Conservation (phyloP, 495 filamentous ascomycete genomes). For the Rhypophila decipiens region DNA sequence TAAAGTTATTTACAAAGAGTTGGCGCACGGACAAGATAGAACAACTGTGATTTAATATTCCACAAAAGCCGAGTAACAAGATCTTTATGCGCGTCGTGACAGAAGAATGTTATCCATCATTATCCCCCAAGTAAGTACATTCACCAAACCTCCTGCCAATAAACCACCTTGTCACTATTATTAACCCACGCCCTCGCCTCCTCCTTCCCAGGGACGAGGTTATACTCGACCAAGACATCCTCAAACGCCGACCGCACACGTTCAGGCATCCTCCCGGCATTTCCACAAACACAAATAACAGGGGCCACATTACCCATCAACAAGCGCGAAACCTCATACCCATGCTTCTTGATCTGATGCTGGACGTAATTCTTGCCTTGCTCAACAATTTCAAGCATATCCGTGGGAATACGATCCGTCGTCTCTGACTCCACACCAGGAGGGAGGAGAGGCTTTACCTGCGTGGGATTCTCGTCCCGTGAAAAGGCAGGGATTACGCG, state of each 20-base stretch:
- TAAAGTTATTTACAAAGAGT: too few relatives aligned
- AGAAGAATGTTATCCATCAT: too few relatives aligned
- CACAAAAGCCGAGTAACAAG: too few relatives aligned
- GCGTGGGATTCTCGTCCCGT: slow-evolving; percentile 40
- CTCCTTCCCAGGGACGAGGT: slow-evolving; percentile 16
- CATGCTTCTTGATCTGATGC: slow-evolving; percentile 63
- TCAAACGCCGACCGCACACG: slow-evolving; percentile 78
- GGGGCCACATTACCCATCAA: slow-evolving; percentile 28
- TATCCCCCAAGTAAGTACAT: too few relatives aligned
- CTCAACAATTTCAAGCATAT: too few relatives aligned
- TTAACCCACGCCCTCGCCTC: slow-evolving; percentile 26
- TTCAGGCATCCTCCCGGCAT: slow-evolving; percentile 77
- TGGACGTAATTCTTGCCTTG: slow-evolving; percentile 77
- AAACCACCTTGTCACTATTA: slow-evolving; percentile 10
- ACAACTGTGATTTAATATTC: too few relatives aligned
- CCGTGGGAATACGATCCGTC: too few relatives aligned
- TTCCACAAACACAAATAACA: slow-evolving; percentile 70
- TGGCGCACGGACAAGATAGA: too few relatives aligned
- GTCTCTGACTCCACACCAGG: background rate
- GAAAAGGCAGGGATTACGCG: slow-evolving; percentile 78
- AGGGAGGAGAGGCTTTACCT: slow-evolving; percentile 25
- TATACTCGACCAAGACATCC: slow-evolving; percentile 50
- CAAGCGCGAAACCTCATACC: slow-evolving; percentile 48
- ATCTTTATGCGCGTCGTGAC: too few relatives aligned
- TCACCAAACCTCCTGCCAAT: slow-evolving; percentile 47